phyloP scores from a whole-genome alignment of 805 yeast genomes.

The Maudiozyma turicensis region DNA sequence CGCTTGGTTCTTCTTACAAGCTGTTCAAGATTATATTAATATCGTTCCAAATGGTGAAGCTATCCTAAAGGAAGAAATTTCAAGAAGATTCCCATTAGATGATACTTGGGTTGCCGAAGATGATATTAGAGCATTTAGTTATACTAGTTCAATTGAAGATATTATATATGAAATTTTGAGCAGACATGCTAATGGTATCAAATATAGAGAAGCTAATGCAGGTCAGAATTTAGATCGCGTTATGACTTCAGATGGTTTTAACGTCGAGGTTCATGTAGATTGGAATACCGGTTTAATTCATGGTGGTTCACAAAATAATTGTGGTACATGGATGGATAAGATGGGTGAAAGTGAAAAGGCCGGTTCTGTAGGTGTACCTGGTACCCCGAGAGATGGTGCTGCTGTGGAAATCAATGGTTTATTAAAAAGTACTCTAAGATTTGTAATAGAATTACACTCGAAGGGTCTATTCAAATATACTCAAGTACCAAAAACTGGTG shows the following conservation, averaged over 20 bases:
- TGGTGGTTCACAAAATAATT: slow-evolving; percentile 87
- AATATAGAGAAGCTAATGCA: slow-evolving; percentile 90
- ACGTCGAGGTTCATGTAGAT: slow-evolving; percentile 70
- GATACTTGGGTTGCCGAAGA: slow-evolving; percentile 64
- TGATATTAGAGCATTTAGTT: slow-evolving; percentile 66
- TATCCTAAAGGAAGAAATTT: slow-evolving; percentile 61
- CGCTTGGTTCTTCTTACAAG: slow-evolving; percentile 86
- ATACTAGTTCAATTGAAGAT: slow-evolving; percentile 62
- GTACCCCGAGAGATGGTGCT: slow-evolving; percentile 97
- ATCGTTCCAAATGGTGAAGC: slow-evolving; percentile 58
- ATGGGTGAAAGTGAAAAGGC: slow-evolving; percentile 93
- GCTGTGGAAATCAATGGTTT: slow-evolving; percentile 88
- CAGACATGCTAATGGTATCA: slow-evolving; percentile 86
- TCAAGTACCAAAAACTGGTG: slow-evolving; percentile 51
- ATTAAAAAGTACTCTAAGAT: slow-evolving; percentile 73
- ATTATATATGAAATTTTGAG: slow-evolving; percentile 69
- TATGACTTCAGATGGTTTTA: slow-evolving; percentile 88
- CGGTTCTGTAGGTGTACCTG: slow-evolving; percentile 83
- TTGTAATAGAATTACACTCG: slow-evolving; percentile 51
- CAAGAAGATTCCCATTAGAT: slow-evolving; percentile 81
- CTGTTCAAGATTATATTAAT: slow-evolving; percentile 72
- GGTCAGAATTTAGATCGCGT: slow-evolving; percentile 82
- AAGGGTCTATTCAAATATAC: slow-evolving; percentile 48
- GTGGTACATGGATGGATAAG: slow-evolving; percentile 99
- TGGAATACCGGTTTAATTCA: slow-evolving; percentile 82